Evolutionary conservation across 1,284 basidiomycete genomes (phyloP), one percentile per base, ranked within the genome.

Genomic region (Agroathelia rolfsii): DNA sequence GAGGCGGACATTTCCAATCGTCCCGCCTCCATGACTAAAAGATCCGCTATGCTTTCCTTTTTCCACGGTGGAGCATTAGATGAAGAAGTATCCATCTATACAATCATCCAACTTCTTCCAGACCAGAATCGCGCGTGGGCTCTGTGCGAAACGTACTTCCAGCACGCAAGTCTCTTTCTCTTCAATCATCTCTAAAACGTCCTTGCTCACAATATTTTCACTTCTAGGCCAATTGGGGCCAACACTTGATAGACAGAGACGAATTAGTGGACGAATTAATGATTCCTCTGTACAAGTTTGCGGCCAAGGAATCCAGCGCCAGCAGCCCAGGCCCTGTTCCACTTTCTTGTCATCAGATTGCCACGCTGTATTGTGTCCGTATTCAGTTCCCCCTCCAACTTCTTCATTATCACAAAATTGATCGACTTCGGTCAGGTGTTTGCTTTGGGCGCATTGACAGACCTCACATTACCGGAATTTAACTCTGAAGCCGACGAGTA

Each of bases 221-320:
- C n/a, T n/a, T n/a, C n/a, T n/a, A n/a, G n/a, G n/a, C n/a, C 18
- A 44, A 50, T 5, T 59, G 56, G 55, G 54, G 48, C 41, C 52
- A 45, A 30, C 49, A 53, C 30, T 52, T 53, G 0, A 40, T 59
- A 39, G 51, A 50, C 32, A 53, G 56, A 12, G 54, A 52, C 31
- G 58, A 59, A 32, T 44, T 57, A 26, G 46, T 59, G 17, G 49
- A 59, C 36, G 51, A 59, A 29, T 43, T 61, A 24, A 48, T 53
- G 6, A 47, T 44, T 3, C 48, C 55, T 2, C 54, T 59, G 27
- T 55, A 54, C 37, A 51, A 49, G 26, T 45, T 26, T 16, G 20
- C 30, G 35, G 13, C 26, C 45, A n/a, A 47, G 42, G 27, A 42
- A 48, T 28, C 39, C 41, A 2, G 29, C 32, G 10, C 21, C 21